Base-by-base conservation (phyloP, 768 basidiomycete species). In the Russula griseocarnosa region DNA sequence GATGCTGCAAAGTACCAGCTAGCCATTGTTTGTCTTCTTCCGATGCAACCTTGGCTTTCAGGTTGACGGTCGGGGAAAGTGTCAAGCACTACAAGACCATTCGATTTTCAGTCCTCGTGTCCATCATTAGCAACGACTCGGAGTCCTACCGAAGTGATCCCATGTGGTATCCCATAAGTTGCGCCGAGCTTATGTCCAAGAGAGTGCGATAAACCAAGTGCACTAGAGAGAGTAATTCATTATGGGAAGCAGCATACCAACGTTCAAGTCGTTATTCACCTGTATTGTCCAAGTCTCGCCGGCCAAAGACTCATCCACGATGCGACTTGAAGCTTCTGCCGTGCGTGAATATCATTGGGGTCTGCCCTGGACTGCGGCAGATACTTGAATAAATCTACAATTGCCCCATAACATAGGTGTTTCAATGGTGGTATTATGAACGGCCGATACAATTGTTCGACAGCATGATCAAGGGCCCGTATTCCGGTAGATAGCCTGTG, bases 221-320 rank as follows among this genome's bases (percentile, higher is more conserved):
- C 74, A 69, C 84, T 90, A 67, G 9, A 40, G 44, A 52, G 10
- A 18, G 22, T 8, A 3, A 14, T 47, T 52, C 14, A 36, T 30
- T 5, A 6, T 18, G 38, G 11, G 50, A 50, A 36, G 26, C 22
- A 38, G 28, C 63, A 34, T 63, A 54, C n/a, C 44, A 6, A 16
- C 40, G 18, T 14, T 28, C 53, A 34, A 54, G 20, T 24, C 13
- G 13, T 28, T 40, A 36, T 64, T 51, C 30, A 84, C 86, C 79
- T 78, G 69, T 85, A 84, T 68, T 76, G 79, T 69, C 84, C 83
- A 10, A 78, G 62, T 69, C 81, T 84, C 49, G 79, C 73, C 0
- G 88, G 88, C 87, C 86, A 90, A 13, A 88, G 67, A 66, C 86
- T 88, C 86, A 89, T 88, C 90, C 88, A 91, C 1, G 87, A 82